A percentile compares a stretch with the other conserved stretches of the same genome.
phyloP scores from a whole-genome alignment of 2,329 filamentous ascomycete genomes.

The Paecilomyces dactylethromorphus region DNA sequence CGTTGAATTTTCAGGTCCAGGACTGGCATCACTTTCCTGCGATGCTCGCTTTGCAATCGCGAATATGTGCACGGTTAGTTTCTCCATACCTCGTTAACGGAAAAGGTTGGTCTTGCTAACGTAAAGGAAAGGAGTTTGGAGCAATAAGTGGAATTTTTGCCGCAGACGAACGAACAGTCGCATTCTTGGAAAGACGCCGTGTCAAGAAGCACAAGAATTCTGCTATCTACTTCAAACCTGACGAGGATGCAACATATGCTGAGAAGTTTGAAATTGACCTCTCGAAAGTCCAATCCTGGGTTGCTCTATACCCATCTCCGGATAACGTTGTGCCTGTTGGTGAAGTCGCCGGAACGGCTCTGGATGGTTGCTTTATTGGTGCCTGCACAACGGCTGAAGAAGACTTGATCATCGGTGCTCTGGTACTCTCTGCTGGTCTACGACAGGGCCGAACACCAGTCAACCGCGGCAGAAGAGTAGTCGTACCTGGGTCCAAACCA shows the following conservation, averaged over 20 bases:
- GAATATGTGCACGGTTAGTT: slow-evolving; percentile 38
- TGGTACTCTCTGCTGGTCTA: slow-evolving; percentile 36
- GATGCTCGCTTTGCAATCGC: slow-evolving; percentile 43
- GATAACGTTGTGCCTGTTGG: slow-evolving; percentile 39
- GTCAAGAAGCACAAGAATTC: slow-evolving; percentile 24
- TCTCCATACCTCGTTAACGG: not conserved
- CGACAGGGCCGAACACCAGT: slow-evolving; percentile 22
- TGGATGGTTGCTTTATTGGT: slow-evolving; percentile 43
- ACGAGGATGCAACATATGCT: slow-evolving; percentile 33
- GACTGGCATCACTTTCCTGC: slow-evolving; percentile 30
- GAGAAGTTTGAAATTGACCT: slow-evolving; percentile 34
- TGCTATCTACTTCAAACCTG: slow-evolving; percentile 33
- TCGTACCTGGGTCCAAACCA: slow-evolving; percentile 35
- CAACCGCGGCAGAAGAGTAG: slow-evolving; percentile 29
- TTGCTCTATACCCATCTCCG: slow-evolving; percentile 38
- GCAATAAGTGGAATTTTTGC: slow-evolving; percentile 39
- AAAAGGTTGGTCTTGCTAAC: not conserved
- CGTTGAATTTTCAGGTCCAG: slow-evolving; percentile 41
- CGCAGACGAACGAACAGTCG: slow-evolving; percentile 30
- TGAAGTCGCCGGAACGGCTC: slow-evolving; percentile 20
- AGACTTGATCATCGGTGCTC: slow-evolving; percentile 36
- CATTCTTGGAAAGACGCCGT: slow-evolving; percentile 28
- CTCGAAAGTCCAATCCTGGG: slow-evolving; percentile 27
- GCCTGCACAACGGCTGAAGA: slow-evolving; percentile 44
- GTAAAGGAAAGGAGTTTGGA: slow-evolving; percentile 31